Evolutionary conservation across 768 basidiomycete genomes (phyloP).

Genomic region (Tylopilus subfusipes): DNA sequence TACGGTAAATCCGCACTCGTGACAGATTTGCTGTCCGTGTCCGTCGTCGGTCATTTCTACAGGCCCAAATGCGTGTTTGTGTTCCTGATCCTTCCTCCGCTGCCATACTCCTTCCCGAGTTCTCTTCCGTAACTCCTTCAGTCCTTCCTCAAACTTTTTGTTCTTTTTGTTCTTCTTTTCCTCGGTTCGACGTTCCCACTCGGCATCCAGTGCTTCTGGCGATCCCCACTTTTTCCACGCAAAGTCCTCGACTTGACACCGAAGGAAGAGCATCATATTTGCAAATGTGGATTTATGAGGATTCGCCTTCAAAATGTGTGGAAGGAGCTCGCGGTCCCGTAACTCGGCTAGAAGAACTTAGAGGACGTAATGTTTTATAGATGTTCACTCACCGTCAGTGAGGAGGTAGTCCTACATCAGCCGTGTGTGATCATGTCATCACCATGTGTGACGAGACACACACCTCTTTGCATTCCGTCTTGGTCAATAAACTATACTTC

Average conservation of each 20-base stretch:
- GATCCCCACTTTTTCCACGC: slow-evolving; percentile 99
- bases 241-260: slow-evolving; percentile 92
- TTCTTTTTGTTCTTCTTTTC: slow-evolving; percentile 90
- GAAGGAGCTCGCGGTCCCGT: slow-evolving; percentile 85
- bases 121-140: slow-evolving; percentile 77
- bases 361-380: background rate
- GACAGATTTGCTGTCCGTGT: slow-evolving; percentile 69
- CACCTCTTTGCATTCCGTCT: slow-evolving; percentile 97
- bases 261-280: slow-evolving; percentile 98
- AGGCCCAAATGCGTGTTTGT: slow-evolving; percentile 77
- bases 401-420: slow-evolving; percentile 79
- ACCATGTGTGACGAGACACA: slow-evolving; percentile 17
- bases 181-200: slow-evolving; percentile 72
- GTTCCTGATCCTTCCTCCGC: slow-evolving; percentile 79
- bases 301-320: slow-evolving; percentile 91
- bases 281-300: slow-evolving; percentile 93
- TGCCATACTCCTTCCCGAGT: slow-evolving; percentile 93
- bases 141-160: slow-evolving; percentile 90
- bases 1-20: slow-evolving; percentile 86
- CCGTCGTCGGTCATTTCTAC: slow-evolving; percentile 54
- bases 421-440: background rate
- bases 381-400: slow-evolving; percentile 69
- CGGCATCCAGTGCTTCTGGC: slow-evolving; percentile 82
- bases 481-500: slow-evolving; percentile 91
- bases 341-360: slow-evolving; percentile 67